Evolutionary conservation across 164 flowering plant species (phyloP), one percentile per base, ranked within the genome.

Genomic region (Vitis cinerea): DNA sequence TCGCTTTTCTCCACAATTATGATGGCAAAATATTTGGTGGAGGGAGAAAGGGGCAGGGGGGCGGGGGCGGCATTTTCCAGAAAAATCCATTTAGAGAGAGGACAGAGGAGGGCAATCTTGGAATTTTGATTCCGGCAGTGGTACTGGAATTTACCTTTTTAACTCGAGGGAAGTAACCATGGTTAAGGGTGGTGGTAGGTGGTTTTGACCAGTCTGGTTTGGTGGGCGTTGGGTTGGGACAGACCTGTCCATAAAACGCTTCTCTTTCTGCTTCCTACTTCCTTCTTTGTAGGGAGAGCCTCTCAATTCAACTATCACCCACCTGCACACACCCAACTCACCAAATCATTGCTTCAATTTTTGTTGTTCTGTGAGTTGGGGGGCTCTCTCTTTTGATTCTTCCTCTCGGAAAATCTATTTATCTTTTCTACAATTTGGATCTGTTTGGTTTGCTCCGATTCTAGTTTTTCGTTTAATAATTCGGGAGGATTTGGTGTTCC

Each of bases 121-220:
- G 27, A 23, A 23, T 23, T 23, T 23, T 23, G 27, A 23, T 23
- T 23, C 27, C 27, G 27, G 27, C 27, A 23, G 27, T 23, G 2
- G 27, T 23, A 23, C 27, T 23, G 27, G 27, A 23, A 23, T 23
- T 37, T 37, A 37, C 44, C 44, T 37, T 37, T 37, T 3, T 3
- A 37, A 37, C 44, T 37, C 44, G 44, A 37, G 44, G 44, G 44
- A 37, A 37, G 44, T 76, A 85, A 85, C 90, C 84, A 80, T 69
- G 83, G 91, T 87, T 87, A 82, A 64, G 7, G 7, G 1, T n/a
- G 30, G 75, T 74, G 86, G 67, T 89, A 80, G 89, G 90, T 87
- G 85, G 76, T 73, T 73, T 83, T 83, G 88, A 85, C 85, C 44
- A 70, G 85, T 85, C 86, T 75, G 76, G 87, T 83, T 90, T 78